phyloP scores from a whole-genome alignment of 495 filamentous ascomycete species.

The Aspergillus baeticus region DNA sequence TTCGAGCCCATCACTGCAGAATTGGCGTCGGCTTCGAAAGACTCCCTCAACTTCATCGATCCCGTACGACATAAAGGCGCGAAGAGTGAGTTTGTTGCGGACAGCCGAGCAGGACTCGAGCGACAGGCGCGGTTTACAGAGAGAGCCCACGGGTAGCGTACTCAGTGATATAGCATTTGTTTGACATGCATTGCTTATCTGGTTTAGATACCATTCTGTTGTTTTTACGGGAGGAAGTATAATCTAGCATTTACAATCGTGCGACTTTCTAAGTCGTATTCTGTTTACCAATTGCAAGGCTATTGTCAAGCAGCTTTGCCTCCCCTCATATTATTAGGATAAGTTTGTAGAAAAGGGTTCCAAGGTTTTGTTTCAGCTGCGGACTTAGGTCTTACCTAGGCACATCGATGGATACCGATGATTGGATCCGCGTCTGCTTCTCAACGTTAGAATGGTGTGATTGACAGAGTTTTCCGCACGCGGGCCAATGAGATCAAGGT shows the following conservation, averaged over 20 bases:
- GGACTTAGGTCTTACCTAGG: not conserved
- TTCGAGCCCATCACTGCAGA: conserved; percentile 10
- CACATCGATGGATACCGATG: not conserved
- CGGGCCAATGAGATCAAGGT: not conserved
- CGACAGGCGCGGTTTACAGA: conserved; percentile 3
- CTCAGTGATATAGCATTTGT: conserved; percentile 18
- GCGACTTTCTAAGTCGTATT: not conserved
- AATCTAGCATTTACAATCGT: not conserved
- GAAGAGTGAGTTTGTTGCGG: conserved; percentile 14
- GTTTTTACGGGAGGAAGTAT: not conserved
- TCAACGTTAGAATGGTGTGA: not conserved
- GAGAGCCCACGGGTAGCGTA: conserved; percentile 13
- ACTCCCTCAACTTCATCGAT: conserved; percentile 21
- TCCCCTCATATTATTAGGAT: no score
- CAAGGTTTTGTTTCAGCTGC: not conserved
- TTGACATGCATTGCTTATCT: conserved; percentile 1
- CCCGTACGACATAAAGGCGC: conserved; percentile 8
- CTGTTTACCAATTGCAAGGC: not conserved
- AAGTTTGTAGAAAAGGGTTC: not conserved
- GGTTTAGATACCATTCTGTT: conserved; percentile 6
- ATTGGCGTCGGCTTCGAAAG: conserved; percentile 6
- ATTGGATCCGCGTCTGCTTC: not conserved
- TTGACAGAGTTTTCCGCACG: not conserved
- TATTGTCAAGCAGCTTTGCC: no score
- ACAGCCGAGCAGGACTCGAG: conserved; percentile 6